phyloP scores from a whole-genome alignment of 2,329 filamentous ascomycete genomes.

The Bipolaris sorokiniana region DNA sequence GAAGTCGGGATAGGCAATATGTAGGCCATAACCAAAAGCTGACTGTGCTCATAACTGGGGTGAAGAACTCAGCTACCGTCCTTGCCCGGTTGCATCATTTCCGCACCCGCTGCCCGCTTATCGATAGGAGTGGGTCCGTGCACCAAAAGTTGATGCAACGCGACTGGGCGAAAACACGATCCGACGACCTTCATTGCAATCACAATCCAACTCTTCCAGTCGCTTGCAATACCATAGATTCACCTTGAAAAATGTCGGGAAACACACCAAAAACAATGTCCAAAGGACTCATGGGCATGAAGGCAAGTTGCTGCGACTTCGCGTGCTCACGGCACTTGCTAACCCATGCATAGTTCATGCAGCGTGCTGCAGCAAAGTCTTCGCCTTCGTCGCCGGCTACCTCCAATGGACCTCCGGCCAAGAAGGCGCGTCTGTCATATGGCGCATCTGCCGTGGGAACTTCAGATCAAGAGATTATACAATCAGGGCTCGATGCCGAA shows the following conservation, averaged over 20 bases:
- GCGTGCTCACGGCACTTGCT: conserved; percentile 10
- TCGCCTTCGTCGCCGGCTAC: conserved; percentile 57
- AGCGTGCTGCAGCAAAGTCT: conserved; percentile 74
- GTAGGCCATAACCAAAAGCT: neutral
- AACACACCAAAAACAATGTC: conserved; percentile 71
- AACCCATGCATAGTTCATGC: conserved; percentile 73
- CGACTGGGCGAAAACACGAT: conserved; percentile 12
- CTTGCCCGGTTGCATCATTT: conserved; percentile 3
- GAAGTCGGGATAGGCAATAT: too few species aligned
- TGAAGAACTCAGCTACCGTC: neutral
- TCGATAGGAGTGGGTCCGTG: conserved; percentile 4
- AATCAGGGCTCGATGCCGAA: conserved; percentile 69
- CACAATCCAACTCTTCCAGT: neutral
- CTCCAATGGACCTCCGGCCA: conserved; percentile 61
- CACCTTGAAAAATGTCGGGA: conserved; percentile 33
- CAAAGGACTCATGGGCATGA: conserved; percentile 88
- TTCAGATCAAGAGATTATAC: conserved; percentile 63
- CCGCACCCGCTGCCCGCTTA: neutral
- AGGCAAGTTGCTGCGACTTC: conserved; percentile 53
- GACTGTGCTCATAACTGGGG: neutral
- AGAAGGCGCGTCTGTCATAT: conserved; percentile 66
- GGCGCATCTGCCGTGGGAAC: conserved; percentile 42
- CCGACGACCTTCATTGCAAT: neutral
- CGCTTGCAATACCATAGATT: neutral
- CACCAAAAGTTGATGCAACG: conserved; percentile 12